These are phyloP conservation scores for Trichosporon faecale DNA, from an alignment of 1,284 basidiomycete genomes.

Conservation along the genomic window DNA sequence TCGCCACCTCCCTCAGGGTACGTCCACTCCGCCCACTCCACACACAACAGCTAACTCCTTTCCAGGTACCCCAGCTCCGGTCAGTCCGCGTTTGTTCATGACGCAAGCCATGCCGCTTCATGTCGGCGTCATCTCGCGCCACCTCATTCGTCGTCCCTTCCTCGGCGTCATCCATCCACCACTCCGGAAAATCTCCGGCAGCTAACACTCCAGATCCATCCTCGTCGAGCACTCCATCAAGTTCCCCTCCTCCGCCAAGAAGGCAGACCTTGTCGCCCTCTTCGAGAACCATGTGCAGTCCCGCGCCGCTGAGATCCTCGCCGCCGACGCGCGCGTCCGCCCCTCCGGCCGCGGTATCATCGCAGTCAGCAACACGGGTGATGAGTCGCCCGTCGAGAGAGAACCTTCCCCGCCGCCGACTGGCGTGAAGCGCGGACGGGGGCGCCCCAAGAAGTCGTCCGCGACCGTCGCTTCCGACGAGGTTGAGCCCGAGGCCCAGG, in stretches of 20 bases:
- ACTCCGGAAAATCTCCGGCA: neutral
- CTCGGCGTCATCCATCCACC: neutral
- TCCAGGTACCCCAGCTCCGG: slow-evolving; percentile 51
- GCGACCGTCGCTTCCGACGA: slow-evolving; percentile 1
- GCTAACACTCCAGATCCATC: slow-evolving; percentile 21
- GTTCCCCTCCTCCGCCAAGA: slow-evolving; percentile 75
- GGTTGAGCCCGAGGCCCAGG: slow-evolving; percentile 15
- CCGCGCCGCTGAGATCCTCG: slow-evolving; percentile 56
- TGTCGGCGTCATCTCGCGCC: neutral
- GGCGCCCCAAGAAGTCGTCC: slow-evolving; percentile 26
- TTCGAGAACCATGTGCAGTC: slow-evolving; percentile 75
- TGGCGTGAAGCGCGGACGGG: slow-evolving; percentile 30
- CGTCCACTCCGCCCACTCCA: slow-evolving; percentile 12
- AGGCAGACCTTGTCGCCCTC: slow-evolving; percentile 74
- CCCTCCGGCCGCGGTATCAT: slow-evolving; percentile 49
- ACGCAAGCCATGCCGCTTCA: neutral
- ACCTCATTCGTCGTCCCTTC: neutral
- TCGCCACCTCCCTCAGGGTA: slow-evolving; percentile 66
- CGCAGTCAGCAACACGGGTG: slow-evolving; percentile 32
- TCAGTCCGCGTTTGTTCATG: slow-evolving; percentile 18
- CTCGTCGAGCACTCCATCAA: slow-evolving; percentile 67
- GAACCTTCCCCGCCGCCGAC: slow-evolving; percentile 10
- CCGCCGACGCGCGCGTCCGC: slow-evolving; percentile 34
- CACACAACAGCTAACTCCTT: neutral
- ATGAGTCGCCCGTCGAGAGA: slow-evolving; percentile 18